Conservation (phyloP, 306 rosid genomes). For the Erythrophleum fordii region DNA sequence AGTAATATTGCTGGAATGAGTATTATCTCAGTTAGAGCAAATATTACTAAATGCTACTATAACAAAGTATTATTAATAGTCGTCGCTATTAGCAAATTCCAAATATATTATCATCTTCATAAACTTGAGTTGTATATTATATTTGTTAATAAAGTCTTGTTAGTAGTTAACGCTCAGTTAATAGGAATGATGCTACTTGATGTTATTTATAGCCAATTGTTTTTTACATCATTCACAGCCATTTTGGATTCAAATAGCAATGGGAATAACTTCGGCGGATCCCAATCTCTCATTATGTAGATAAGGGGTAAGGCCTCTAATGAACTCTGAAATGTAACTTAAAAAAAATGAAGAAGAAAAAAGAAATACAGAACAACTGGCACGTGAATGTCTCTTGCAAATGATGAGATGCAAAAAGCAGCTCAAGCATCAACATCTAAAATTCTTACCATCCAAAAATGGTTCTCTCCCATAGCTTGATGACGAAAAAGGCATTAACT, state of each 20-base stretch:
- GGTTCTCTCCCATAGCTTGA: conserved; percentile 26
- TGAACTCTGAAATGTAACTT: not conserved
- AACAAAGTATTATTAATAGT: not conserved
- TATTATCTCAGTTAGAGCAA: not conserved
- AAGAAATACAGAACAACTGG: conserved; percentile 6
- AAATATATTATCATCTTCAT: not conserved
- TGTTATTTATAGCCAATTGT: not conserved
- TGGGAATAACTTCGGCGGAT: conserved; percentile 13
- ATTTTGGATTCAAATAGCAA: not conserved
- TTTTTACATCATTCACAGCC: not conserved
- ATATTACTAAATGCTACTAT: conserved; percentile 3
- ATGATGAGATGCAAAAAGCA: conserved; percentile 14
- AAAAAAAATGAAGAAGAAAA: not conserved
- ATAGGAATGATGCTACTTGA: not conserved
- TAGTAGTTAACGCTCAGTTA: not conserved
- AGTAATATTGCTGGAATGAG: conserved; percentile 9
- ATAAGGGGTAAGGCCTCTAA: conserved; percentile 18
- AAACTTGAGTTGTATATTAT: not conserved
- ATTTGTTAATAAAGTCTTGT: not conserved
- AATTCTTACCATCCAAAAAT: conserved; percentile 28
- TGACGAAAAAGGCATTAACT: conserved; percentile 11
- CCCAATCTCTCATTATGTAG: conserved; percentile 30
- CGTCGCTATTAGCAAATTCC: not conserved
- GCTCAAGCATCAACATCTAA: not conserved
- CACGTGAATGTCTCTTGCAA: not conserved